These are phyloP conservation scores for Kurtzmaniella quercitrusa DNA, from an alignment of 1,139 yeast species.

Conservation along the genomic window DNA sequence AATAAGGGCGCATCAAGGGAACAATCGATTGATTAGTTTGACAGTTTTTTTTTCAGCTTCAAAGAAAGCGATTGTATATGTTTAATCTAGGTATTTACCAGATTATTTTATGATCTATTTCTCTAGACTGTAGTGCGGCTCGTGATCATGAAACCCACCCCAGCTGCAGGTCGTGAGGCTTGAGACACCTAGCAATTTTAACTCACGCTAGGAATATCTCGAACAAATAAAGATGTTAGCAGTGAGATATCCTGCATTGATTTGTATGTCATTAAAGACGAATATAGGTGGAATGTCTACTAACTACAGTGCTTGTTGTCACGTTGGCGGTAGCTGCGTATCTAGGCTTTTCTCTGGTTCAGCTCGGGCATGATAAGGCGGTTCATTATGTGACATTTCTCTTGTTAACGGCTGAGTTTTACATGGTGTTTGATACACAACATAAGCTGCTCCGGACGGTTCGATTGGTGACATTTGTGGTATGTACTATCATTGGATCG, in stretches of 20 bases:
- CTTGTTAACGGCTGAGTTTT: slow-evolving; percentile 49
- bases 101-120: neutral
- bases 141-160: neutral
- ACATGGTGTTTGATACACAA: slow-evolving; percentile 48
- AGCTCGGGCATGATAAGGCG: slow-evolving; percentile 48
- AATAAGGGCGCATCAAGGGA: neutral
- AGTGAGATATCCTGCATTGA: slow-evolving; percentile 21
- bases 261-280: slow-evolving; percentile 19
- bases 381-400: slow-evolving; percentile 50
- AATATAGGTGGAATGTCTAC: slow-evolving; percentile 1
- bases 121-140: neutral
- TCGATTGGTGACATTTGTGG: slow-evolving; percentile 36
- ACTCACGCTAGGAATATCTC: too few species aligned
- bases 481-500: slow-evolving; percentile 44
- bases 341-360: slow-evolving; percentile 51
- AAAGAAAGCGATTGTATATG: neutral
- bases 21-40: neutral
- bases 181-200: neutral
- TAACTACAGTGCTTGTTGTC: slow-evolving; percentile 22
- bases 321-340: slow-evolving; percentile 32
- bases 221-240: slow-evolving; percentile 1
- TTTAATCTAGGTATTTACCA: too few species aligned
- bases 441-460: slow-evolving; percentile 32
- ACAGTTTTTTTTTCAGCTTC: neutral
- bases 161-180: neutral